Percentiles rank a stretch among this genome's conserved stretches.
Conservation (phyloP, 192 early-diverging fungal genomes). For the Linnemannia exigua region DNA sequence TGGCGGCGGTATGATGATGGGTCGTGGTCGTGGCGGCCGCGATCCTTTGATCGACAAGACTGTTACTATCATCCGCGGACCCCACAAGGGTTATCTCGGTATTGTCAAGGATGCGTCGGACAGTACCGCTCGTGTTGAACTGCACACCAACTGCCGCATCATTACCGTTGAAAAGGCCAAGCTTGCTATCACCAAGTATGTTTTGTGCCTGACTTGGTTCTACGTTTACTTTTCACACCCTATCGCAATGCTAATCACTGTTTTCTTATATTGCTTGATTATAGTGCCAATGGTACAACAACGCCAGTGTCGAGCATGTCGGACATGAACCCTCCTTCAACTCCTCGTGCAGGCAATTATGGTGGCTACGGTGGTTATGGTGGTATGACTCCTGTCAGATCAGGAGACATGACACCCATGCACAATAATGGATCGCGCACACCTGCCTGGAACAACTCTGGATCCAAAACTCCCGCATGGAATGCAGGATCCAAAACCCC, state of each 20-base stretch:
- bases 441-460: conserved; percentile 79
- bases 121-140: conserved; percentile 83
- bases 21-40: conserved; percentile 65
- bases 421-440: conserved; percentile 64
- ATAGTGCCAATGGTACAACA: conserved; percentile 49
- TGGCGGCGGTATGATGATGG: conserved; percentile 59
- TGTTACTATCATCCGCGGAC: conserved; percentile 87
- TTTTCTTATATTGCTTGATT: neutral
- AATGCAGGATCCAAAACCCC: conserved; percentile 71
- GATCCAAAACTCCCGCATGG: conserved; percentile 69
- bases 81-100: conserved; percentile 98
- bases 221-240: neutral
- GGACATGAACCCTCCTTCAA: conserved; percentile 61
- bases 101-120: conserved; percentile 92
- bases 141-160: conserved; percentile 90
- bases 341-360: conserved; percentile 68
- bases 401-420: conserved; percentile 50
- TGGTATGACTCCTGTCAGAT: conserved; percentile 63
- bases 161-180: conserved; percentile 87
- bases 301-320: conserved; percentile 61
- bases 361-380: conserved; percentile 69
- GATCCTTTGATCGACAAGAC: conserved; percentile 79
- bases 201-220: neutral
- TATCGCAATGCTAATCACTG: neutral
- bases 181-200: conserved; percentile 74